phyloP scores from a whole-genome alignment of 495 filamentous ascomycete genomes.

The Xylaria curta region DNA sequence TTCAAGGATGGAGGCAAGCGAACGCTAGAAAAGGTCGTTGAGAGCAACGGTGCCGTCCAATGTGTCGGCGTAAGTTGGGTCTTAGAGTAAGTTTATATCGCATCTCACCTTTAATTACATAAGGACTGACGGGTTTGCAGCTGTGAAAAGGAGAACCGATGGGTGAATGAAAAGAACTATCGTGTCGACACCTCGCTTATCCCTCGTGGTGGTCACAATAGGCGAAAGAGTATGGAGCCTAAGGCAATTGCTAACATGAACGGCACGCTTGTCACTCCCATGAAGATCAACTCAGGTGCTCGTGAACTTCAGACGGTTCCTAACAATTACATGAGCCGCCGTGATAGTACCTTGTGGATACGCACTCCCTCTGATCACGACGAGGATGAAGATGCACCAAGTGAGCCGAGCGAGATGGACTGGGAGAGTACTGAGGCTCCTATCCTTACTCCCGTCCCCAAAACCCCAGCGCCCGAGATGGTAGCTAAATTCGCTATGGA shows the following conservation, averaged over 20 bases:
- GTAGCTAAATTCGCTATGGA: constrained; percentile 51
- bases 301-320: constrained; percentile 52
- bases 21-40: constrained; percentile 85
- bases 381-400: constrained; percentile 47
- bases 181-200: constrained; percentile 72
- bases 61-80: constrained; percentile 91
- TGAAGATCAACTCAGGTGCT: constrained; percentile 38
- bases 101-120: constrained; percentile 3
- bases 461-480: constrained; percentile 59
- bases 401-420: constrained; percentile 42
- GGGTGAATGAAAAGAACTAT: constrained; percentile 74
- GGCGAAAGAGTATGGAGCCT: constrained; percentile 93
- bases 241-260: constrained; percentile 76
- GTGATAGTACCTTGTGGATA: constrained; percentile 60
- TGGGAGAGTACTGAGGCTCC: constrained; percentile 29
- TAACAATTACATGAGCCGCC: constrained; percentile 52
- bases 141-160: constrained; percentile 80
- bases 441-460: constrained; percentile 57
- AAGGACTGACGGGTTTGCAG: constrained; percentile 48
- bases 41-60: constrained; percentile 74
- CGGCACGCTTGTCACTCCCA: constrained; percentile 62
- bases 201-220: constrained; percentile 76
- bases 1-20: constrained; percentile 91
- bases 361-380: constrained; percentile 50
- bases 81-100: constrained; percentile 68